A percentile compares a stretch with the other conserved stretches of the same genome.
Evolutionary conservation across 345 rosid genomes (phyloP).

Genomic region (Gossypium bickii): DNA sequence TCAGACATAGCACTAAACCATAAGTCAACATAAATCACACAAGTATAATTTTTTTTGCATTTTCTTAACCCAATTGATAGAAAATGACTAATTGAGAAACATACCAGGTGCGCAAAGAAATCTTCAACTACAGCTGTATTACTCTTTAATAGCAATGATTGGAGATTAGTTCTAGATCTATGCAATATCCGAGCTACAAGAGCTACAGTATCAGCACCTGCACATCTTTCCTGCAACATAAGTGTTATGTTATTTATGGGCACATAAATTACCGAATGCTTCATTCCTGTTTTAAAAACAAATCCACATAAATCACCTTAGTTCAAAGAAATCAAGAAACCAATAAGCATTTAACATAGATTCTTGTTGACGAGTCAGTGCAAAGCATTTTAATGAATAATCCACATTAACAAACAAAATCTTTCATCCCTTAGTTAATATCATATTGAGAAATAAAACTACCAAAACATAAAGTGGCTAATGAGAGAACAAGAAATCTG

Average conservation of each 20-base stretch:
- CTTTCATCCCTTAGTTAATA: background rate
- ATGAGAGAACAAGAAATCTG: background rate
- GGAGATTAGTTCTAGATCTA: slow-evolving; percentile 87
- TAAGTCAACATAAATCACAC: background rate
- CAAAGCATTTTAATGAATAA: background rate
- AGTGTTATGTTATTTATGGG: slow-evolving; percentile 20
- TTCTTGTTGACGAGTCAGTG: background rate
- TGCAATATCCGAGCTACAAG: slow-evolving; percentile 84
- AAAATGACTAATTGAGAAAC: slow-evolving; percentile 17
- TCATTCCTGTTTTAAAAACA: slow-evolving; percentile 10
- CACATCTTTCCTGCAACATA: slow-evolving; percentile 88
- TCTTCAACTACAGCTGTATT: slow-evolving; percentile 80
- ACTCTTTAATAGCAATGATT: slow-evolving; percentile 83
- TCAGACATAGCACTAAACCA: background rate
- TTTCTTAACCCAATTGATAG: background rate
- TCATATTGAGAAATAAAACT: background rate
- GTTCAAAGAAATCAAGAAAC: slow-evolving; percentile 9
- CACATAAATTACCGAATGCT: background rate
- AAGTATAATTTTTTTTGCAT: background rate
- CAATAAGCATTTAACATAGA: background rate
- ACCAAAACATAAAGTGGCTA: background rate
- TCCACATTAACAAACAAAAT: background rate
- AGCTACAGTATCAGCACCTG: slow-evolving; percentile 68
- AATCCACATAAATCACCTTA: slow-evolving; percentile 5
- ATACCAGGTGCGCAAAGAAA: slow-evolving; percentile 74